Base-by-base conservation (phyloP, 2,329 filamentous ascomycete genomes). In the Clonostachys rhizophaga region DNA sequence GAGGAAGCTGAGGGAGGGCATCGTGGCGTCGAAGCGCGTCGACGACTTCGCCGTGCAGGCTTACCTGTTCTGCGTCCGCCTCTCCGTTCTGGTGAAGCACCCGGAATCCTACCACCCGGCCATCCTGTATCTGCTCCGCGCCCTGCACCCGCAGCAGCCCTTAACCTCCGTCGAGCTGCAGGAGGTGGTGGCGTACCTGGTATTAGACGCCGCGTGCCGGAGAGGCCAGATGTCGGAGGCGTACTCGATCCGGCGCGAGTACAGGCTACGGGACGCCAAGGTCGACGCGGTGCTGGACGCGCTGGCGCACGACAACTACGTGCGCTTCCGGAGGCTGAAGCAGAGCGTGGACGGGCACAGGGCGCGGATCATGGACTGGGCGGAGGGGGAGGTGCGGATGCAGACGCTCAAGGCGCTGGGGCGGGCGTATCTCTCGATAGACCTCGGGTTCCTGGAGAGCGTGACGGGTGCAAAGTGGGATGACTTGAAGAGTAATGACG, bases 91-190 rank as follows among this genome's bases (percentile, higher is more conserved):
- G 34, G 83, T 87, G 48, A 83, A 84, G 53, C 86, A 95, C 56
- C 87, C 86, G 55, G 89, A 95, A 55, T 91, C 91, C 2, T 99
- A 97, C 64, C 86, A 92, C 53, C 90, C 92, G 0, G 90, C 92
- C 2, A 80, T 97, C 18, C 78, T 87, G 37, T 83, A 95, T 57
- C 78, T 96, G 3, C 74, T 99, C 12, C 78, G 83, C 41, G 69
- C 71, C 8, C 83, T 97, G 51, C 87, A 95, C 56, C 72, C 77
- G 0, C 65, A 74, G 3, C 79, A 84, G 44, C 84, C 84, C 5
- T 79, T 97, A 17, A 82, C 86, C 0, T 71, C 75, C 3, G 74
- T 86, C 6, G 91, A 96, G 60, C 68, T 90, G 5, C 80, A 84
- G 43, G 94, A 97, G 58, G 86, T 95, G 45, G 81, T 84, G 3